phyloP scores from a whole-genome alignment of 441 rosid species.

The Omphalea diandra region DNA sequence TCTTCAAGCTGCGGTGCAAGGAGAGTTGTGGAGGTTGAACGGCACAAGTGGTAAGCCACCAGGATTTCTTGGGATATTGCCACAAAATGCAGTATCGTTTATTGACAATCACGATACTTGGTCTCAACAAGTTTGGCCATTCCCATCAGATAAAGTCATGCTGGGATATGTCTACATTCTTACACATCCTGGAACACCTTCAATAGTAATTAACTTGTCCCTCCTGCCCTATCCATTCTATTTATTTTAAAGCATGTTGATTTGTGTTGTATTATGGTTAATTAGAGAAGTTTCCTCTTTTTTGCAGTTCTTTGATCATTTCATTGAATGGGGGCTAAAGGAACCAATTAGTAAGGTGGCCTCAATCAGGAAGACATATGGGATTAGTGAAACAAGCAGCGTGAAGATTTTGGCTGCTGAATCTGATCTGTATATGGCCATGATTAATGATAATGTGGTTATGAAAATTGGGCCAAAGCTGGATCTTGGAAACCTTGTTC shows the following conservation, averaged over 20 bases:
- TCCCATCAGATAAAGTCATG: conserved; percentile 87
- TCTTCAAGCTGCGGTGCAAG: conserved; percentile 68
- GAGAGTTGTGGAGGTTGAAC: conserved; percentile 70
- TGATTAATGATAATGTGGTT: conserved; percentile 49
- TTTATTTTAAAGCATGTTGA: too few species aligned
- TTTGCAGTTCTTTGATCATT: conserved; percentile 64
- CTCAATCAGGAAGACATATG: conserved; percentile 41
- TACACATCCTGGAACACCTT: conserved; percentile 78
- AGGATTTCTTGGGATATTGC: conserved; percentile 70
- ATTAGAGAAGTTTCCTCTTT: background rate
- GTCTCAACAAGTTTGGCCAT: conserved; percentile 57
- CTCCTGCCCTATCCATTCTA: background rate
- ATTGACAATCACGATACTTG: conserved; percentile 84
- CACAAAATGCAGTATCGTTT: conserved; percentile 75
- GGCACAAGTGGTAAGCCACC: conserved; percentile 69
- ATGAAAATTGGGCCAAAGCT: conserved; percentile 66
- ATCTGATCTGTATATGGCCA: conserved; percentile 58
- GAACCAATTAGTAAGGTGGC: conserved; percentile 42
- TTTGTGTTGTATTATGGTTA: background rate
- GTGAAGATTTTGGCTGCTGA: conserved; percentile 48
- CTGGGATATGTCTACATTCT: conserved; percentile 86
- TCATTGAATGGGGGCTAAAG: conserved; percentile 60
- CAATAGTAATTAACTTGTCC: conserved; percentile 47
- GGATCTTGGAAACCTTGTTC: conserved; percentile 57
- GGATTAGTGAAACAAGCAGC: conserved; percentile 41